Conservation (phyloP, 345 rosid species). For the Brassica incana region DNA sequence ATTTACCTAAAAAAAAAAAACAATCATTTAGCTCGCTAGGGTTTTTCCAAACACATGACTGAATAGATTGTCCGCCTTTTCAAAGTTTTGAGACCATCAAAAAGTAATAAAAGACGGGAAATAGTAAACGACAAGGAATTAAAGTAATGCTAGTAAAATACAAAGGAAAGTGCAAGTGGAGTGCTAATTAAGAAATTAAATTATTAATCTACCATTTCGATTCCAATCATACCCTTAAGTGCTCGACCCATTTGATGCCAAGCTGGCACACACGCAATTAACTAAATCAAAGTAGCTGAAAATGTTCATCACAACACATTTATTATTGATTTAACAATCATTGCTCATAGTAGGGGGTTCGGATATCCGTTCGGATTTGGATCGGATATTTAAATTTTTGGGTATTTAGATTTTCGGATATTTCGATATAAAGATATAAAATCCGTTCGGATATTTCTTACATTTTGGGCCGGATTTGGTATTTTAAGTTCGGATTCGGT, state of each 20-base stretch:
- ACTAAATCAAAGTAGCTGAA: slow-evolving; percentile 32
- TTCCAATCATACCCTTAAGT: slow-evolving; percentile 33
- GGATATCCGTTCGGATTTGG: no score
- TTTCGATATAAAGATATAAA: no score
- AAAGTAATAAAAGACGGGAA: not conserved
- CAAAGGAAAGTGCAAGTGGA: slow-evolving; percentile 39
- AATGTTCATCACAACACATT: slow-evolving; percentile 8
- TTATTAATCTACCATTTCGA: slow-evolving; percentile 15
- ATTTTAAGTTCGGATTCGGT: no score
- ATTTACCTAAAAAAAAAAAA: no score
- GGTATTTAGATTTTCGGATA: no score
- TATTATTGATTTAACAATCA: slow-evolving; percentile 4
- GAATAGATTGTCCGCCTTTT: slow-evolving; percentile 1
- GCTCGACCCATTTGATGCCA: slow-evolving; percentile 35
- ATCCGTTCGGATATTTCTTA: no score
- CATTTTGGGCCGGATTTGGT: no score
- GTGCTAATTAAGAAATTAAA: slow-evolving; percentile 37
- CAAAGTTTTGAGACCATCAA: slow-evolving; percentile 30
- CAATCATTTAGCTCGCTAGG: slow-evolving; percentile 24
- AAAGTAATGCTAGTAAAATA: slow-evolving; percentile 24
- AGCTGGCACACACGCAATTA: slow-evolving; percentile 42
- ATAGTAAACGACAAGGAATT: slow-evolving; percentile 34
- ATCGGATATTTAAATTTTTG: no score
- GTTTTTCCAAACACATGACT: slow-evolving; percentile 18
- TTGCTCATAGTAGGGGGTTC: not conserved